Evolutionary conservation across 2,329 filamentous ascomycete genomes (phyloP).

Genomic region (Colletotrichum musae): DNA sequence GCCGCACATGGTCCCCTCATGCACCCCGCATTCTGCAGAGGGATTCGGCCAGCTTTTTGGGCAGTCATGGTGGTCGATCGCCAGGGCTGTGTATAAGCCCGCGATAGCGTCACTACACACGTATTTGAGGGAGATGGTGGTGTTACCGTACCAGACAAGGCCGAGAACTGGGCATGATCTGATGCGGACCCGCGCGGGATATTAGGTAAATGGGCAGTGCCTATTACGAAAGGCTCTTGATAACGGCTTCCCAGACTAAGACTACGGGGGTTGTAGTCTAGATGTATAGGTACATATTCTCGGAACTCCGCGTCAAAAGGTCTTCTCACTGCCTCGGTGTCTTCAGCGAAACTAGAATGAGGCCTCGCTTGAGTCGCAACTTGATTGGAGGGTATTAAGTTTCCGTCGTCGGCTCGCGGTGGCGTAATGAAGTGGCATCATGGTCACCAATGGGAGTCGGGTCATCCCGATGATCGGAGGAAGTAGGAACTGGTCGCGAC

Average conservation of each 20-base stretch:
- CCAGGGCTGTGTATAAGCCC: too few relatives aligned
- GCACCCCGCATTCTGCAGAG: slow-evolving; percentile 27
- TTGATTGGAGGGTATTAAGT: not conserved
- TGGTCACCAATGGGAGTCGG: not conserved
- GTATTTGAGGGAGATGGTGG: not conserved
- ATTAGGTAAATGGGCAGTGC: not conserved
- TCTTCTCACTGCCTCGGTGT: too few relatives aligned
- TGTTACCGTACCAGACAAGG: not conserved
- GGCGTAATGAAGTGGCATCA: not conserved
- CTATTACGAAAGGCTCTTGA: not conserved
- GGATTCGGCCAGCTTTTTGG: not conserved
- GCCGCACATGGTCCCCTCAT: slow-evolving; percentile 2
- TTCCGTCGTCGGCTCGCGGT: not conserved
- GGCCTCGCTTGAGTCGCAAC: not conserved
- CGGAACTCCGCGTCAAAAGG: too few relatives aligned
- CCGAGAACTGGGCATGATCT: not conserved
- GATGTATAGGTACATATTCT: too few relatives aligned
- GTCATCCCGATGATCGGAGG: slow-evolving; percentile 1
- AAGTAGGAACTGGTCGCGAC: not conserved
- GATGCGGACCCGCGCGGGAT: not conserved
- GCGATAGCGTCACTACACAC: not conserved
- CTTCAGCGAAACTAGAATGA: too few relatives aligned
- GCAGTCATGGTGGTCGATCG: too few relatives aligned
- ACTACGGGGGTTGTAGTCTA: too few relatives aligned
- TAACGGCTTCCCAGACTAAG: not conserved